These are phyloP conservation scores for Aspergillus novoparasiticus DNA, from an alignment of 2,329 filamentous ascomycete genomes.

Conservation along the genomic window DNA sequence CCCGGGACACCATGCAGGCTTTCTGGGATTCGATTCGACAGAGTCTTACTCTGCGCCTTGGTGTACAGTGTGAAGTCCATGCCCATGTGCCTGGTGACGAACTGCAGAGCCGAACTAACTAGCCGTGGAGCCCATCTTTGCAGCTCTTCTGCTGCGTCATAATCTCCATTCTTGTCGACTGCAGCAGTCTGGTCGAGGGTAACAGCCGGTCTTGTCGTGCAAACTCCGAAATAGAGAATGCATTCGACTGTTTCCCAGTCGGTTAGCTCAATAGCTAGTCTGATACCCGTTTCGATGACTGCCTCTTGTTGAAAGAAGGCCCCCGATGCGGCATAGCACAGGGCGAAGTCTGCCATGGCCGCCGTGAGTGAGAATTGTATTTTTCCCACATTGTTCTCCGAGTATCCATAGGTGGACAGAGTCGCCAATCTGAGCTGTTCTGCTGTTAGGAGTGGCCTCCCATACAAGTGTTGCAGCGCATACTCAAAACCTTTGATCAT, in stretches of 20 bases:
- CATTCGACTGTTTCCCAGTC: slow-evolving; percentile 34
- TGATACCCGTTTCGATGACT: slow-evolving; percentile 29
- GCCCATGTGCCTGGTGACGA: slow-evolving; percentile 23
- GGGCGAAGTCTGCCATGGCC: slow-evolving; percentile 30
- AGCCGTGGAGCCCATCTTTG: slow-evolving; percentile 14
- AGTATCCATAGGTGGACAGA: slow-evolving; percentile 18
- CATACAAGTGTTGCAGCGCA: slow-evolving; percentile 33
- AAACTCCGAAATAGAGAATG: slow-evolving; percentile 31
- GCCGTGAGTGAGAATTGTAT: slow-evolving; percentile 17
- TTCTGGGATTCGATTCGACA: slow-evolving; percentile 30
- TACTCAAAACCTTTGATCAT: slow-evolving; percentile 27
- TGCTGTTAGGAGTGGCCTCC: slow-evolving; percentile 21
- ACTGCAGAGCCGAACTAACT: slow-evolving; percentile 25
- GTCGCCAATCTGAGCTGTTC: slow-evolving; percentile 19
- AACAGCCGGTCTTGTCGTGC: slow-evolving; percentile 25
- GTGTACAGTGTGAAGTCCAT: slow-evolving; percentile 28
- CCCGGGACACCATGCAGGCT: slow-evolving; percentile 18
- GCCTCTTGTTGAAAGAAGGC: slow-evolving; percentile 30
- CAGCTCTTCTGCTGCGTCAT: slow-evolving; percentile 6
- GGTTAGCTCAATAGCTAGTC: slow-evolving; percentile 25
- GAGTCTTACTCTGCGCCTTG: slow-evolving; percentile 23
- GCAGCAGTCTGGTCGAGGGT: slow-evolving; percentile 2
- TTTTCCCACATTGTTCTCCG: slow-evolving; percentile 2
- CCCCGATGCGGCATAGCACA: slow-evolving; percentile 35
- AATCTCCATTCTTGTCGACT: slow-evolving; percentile 3